Evolutionary conservation across 1,284 basidiomycete species (phyloP).

Genomic region (Leccinum ponderosum): DNA sequence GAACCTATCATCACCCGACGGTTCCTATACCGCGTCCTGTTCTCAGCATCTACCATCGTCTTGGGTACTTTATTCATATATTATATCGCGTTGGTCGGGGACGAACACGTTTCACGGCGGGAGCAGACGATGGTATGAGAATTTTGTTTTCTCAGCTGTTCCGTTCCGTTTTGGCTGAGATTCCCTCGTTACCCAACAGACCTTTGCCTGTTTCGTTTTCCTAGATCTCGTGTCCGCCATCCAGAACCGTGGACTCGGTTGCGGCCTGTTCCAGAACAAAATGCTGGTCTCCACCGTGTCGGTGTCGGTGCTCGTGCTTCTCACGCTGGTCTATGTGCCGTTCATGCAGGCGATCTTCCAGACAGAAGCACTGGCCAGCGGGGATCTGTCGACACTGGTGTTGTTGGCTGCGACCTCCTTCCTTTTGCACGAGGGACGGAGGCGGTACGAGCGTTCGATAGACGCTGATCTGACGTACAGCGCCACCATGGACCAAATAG

Average conservation of each 20-base stretch:
- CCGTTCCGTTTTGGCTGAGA: not conserved
- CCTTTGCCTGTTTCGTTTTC: constrained; percentile 96
- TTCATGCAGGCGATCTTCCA: constrained; percentile 93
- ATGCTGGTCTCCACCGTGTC: constrained; percentile 91
- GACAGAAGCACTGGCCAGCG: constrained; percentile 73
- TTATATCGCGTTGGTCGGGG: constrained; percentile 70
- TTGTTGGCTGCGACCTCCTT: constrained; percentile 73
- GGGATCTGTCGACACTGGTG: constrained; percentile 76
- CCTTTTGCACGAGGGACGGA: constrained; percentile 75
- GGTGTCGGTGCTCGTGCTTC: constrained; percentile 80
- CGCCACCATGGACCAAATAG: constrained; percentile 43
- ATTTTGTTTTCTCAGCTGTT: not conserved
- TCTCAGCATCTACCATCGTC: constrained; percentile 91
- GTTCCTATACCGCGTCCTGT: constrained; percentile 79
- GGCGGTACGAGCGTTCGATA: constrained; percentile 71
- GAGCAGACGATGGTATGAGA: constrained; percentile 91
- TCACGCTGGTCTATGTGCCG: constrained; percentile 88
- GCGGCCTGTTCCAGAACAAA: constrained; percentile 76
- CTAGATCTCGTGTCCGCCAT: constrained; percentile 94
- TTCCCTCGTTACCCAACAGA: constrained; percentile 42
- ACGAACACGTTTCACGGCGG: constrained; percentile 77
- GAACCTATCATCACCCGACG: constrained; percentile 81
- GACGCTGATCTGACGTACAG: constrained; percentile 39
- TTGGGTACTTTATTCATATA: constrained; percentile 89
- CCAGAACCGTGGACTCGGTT: constrained; percentile 90